Conservation (phyloP, 2,329 filamentous ascomycete species). For the Nectriaceae sp. region DNA sequence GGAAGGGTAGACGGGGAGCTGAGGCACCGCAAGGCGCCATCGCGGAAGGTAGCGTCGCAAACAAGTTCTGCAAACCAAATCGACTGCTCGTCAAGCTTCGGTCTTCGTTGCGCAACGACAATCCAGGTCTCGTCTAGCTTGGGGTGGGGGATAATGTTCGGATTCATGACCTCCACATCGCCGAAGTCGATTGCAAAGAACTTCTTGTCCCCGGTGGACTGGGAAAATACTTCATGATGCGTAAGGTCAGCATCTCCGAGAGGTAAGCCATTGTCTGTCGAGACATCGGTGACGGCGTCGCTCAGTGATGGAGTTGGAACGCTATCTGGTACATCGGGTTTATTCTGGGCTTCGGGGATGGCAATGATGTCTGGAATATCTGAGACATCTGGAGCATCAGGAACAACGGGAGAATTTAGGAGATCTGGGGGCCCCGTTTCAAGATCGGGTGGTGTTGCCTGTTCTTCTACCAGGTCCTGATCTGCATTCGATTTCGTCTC, state of each 20-base stretch:
- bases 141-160: constrained; percentile 60
- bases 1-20: constrained; percentile 43
- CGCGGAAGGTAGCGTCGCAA: constrained; percentile 51
- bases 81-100: constrained; percentile 23
- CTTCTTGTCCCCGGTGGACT: constrained; percentile 44
- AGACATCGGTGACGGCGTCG: background rate
- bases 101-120: constrained; percentile 50
- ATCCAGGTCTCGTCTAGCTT: constrained; percentile 48
- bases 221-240: constrained; percentile 47
- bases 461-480: background rate
- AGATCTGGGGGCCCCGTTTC: background rate
- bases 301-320: background rate
- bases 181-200: constrained; percentile 54
- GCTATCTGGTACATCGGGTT: background rate
- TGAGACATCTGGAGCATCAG: background rate
- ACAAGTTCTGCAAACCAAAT: constrained; percentile 45
- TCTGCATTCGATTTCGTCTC: constrained; percentile 6
- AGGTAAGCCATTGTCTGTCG: constrained; percentile 2
- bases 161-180: constrained; percentile 46
- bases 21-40: constrained; percentile 44
- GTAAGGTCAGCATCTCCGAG: constrained; percentile 4
- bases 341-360: background rate
- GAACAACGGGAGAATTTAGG: background rate
- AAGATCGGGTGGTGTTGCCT: background rate
- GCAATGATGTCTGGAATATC: background rate